phyloP scores from a whole-genome alignment of 208 protist species.

The Trichomonas gallinae region DNA sequence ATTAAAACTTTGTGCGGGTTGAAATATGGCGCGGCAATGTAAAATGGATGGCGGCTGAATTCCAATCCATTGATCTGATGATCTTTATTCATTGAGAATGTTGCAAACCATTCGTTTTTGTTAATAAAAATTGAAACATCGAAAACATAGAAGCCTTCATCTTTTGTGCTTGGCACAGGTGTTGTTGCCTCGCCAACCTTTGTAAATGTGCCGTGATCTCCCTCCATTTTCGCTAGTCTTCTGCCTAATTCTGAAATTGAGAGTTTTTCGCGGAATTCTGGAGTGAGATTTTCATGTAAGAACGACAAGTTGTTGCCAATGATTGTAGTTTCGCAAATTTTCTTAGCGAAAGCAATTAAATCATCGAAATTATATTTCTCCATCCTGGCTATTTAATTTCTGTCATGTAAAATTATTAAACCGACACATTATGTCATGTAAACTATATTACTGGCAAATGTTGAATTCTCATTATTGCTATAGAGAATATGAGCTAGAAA shows the following conservation, averaged over 20 bases:
- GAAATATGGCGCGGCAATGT: not conserved
- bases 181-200: not conserved
- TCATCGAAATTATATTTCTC: not conserved
- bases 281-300: not conserved
- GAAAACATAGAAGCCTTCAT: not conserved
- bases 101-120: not conserved
- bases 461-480: too few species aligned
- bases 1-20: not conserved
- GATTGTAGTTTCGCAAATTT: not conserved
- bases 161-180: not conserved
- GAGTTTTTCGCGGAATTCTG: not conserved
- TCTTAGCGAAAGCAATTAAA: not conserved
- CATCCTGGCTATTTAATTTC: too few species aligned
- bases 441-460: too few species aligned
- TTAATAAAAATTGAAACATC: not conserved
- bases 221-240: not conserved
- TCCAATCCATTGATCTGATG: constrained; percentile 17
- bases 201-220: not conserved
- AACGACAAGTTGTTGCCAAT: not conserved
- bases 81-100: not conserved
- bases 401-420: too few species aligned
- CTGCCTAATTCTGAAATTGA: not conserved
- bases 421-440: too few species aligned
- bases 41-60: not conserved
- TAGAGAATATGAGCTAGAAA: too few species aligned